Base-by-base conservation (phyloP, 1,284 basidiomycete species). In the Malassezia globosa region DNA sequence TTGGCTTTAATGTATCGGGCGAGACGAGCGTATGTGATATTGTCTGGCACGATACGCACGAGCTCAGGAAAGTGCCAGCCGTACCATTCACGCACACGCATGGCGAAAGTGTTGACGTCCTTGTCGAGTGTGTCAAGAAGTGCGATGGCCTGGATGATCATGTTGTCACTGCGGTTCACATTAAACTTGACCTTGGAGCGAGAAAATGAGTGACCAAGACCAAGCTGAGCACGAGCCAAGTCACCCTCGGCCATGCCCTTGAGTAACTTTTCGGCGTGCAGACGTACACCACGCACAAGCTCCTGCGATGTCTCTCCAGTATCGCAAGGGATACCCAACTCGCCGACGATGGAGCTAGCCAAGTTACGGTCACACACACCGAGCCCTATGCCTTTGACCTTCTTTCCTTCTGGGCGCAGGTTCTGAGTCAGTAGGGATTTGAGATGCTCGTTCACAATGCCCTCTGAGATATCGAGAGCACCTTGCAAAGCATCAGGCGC, bases 31-130 rank as follows among this genome's bases (percentile, higher is more conserved):
- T 96, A 99, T 68, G 85, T 83, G 73, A 92, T 83, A 73, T 94
- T 94, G 75, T 97, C 94, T 52, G 89, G 81, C 1, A 96, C 88
- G 64, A 97, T 78, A 66, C 81, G 84, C 76, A 94, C 81, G 58
- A 97, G 84, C 76, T 99, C 94, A 42, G 92, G 92, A 78, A 95
- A 99, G 74, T 97, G 94, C 78, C 94, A 97, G n/a, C 94, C 92
- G 74, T 97, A 97, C 94, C 94, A 97, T 73, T 97, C 92, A 61
- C 92, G 80, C 46, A 95, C 83, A 46, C 92, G 85, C 92, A 97
- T 97, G 22, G 89, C 85, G 73, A 97, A 96, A 22, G 92, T 82
- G 77, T 97, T 97, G 72, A 97, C 89, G 74, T 97, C 92, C 79
- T 96, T 97, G 81, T 97, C 92, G 71, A 97, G 84, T 71, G 95